Evolutionary conservation across 352 stramenopile genomes (phyloP).

Genomic region (Phytophthora fragariaefolia): DNA sequence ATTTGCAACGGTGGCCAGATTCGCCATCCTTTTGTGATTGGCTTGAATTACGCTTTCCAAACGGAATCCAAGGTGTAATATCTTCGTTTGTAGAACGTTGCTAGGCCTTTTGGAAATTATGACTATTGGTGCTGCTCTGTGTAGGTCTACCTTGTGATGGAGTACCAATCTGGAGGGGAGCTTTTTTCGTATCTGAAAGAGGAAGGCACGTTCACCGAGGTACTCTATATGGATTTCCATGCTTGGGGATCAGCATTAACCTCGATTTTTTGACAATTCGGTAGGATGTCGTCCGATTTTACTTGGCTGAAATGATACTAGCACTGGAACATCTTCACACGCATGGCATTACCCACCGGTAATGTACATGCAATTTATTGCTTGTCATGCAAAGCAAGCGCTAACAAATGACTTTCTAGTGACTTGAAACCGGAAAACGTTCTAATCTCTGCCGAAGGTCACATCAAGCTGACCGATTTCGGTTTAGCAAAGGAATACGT

Average conservation of each 20-base stretch:
- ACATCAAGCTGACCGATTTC: constrained; percentile 94
- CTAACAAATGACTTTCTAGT: constrained; percentile 27
- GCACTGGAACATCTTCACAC: constrained; percentile 82
- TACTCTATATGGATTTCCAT: constrained; percentile 16
- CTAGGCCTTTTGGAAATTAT: neutral
- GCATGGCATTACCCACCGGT: constrained; percentile 88
- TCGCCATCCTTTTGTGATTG: constrained; percentile 83
- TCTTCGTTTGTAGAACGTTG: neutral
- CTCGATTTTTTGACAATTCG: neutral
- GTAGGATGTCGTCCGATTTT: constrained; percentile 80
- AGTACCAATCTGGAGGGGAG: constrained; percentile 83
- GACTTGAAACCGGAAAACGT: constrained; percentile 95
- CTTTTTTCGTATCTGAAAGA: constrained; percentile 78
- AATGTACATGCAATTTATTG: constrained; percentile 12
- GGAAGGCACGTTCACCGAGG: constrained; percentile 74
- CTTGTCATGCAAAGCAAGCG: neutral
- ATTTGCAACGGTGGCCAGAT: constrained; percentile 46
- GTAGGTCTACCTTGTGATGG: constrained; percentile 80
- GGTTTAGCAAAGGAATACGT: constrained; percentile 82
- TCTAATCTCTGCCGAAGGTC: constrained; percentile 88
- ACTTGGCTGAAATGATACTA: constrained; percentile 87
- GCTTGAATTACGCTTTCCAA: constrained; percentile 81
- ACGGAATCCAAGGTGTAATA: constrained; percentile 76
- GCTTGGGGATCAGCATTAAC: neutral
- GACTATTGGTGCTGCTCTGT: constrained; percentile 1